Evolutionary conservation across 257 asterid genomes (phyloP).

Genomic region (Mitragyna speciosa): DNA sequence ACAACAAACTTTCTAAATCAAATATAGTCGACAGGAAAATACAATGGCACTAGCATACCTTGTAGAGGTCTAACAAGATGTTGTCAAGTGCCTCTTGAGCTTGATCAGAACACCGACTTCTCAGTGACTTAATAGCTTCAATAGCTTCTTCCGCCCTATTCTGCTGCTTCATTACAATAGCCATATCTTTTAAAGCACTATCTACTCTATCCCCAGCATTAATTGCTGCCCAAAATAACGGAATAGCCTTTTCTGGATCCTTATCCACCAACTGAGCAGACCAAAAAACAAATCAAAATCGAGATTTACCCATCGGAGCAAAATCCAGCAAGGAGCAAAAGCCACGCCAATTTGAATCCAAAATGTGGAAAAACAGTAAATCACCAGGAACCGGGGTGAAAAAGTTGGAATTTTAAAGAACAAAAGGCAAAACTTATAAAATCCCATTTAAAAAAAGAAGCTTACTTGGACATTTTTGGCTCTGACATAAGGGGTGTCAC

Average conservation of each 20-base stretch:
- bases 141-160: slow-evolving; percentile 95
- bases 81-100: slow-evolving; percentile 98
- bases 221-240: slow-evolving; percentile 94
- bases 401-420: neutral
- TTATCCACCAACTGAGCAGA: slow-evolving; percentile 70
- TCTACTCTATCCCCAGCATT: slow-evolving; percentile 99
- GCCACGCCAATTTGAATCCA: neutral
- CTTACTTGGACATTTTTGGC: slow-evolving; percentile 95
- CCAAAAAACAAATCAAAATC: neutral
- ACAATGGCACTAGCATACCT: too few species aligned
- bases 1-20: too few species aligned
- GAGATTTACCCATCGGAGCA: neutral
- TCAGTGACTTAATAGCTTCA: slow-evolving; percentile 85
- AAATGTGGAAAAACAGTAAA: neutral
- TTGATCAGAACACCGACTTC: slow-evolving; percentile 85
- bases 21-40: too few species aligned
- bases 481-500: slow-evolving; percentile 85
- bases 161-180: slow-evolving; percentile 97
- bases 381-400: neutral
- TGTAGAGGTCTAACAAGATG: slow-evolving; percentile 80
- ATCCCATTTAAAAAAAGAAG: neutral
- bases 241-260: slow-evolving; percentile 96
- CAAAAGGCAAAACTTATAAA: neutral
- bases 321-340: neutral
- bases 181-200: slow-evolving; percentile 98